phyloP scores from a whole-genome alignment of 2,329 filamentous ascomycete species.

The Arthrobotrys conoides region DNA sequence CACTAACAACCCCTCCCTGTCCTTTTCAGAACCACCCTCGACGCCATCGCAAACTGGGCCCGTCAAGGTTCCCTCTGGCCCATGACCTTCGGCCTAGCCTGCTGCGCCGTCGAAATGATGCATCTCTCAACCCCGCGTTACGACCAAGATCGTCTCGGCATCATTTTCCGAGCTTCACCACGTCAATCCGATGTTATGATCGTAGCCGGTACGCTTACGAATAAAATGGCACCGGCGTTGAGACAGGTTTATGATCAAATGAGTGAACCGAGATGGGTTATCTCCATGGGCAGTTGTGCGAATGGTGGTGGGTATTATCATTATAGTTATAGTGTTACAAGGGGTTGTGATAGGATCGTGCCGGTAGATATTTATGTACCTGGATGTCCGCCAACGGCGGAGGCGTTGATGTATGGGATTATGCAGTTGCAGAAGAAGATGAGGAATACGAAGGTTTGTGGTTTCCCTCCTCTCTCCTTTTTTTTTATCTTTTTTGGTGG shows the following conservation, averaged over 20 bases:
- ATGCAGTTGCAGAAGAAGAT: constrained; percentile 85
- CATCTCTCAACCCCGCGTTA: constrained; percentile 88
- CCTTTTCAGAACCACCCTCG: constrained; percentile 78
- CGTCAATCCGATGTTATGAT: constrained; percentile 95
- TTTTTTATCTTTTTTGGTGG: background rate
- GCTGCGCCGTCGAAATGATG: constrained; percentile 95
- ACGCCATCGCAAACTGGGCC: constrained; percentile 85
- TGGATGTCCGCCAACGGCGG: constrained; percentile 76
- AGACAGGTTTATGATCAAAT: constrained; percentile 96
- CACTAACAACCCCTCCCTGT: constrained; percentile 32
- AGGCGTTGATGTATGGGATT: constrained; percentile 78
- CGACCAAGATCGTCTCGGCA: constrained; percentile 88
- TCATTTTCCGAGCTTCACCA: constrained; percentile 90
- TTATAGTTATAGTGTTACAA: constrained; percentile 83
- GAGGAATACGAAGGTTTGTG: constrained; percentile 70
- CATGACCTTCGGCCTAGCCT: constrained; percentile 88
- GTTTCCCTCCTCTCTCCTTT: background rate
- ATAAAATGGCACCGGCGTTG: constrained; percentile 95
- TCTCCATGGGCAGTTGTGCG: constrained; percentile 86
- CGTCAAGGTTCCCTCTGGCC: constrained; percentile 89
- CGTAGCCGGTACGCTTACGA: constrained; percentile 90
- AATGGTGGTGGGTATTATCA: constrained; percentile 90
- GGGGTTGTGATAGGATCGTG: constrained; percentile 82
- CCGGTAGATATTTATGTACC: constrained; percentile 86
- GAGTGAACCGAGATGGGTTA: constrained; percentile 86